Base-by-base conservation (phyloP, 2,329 filamentous ascomycete genomes). In the Cytospora schulzeri region DNA sequence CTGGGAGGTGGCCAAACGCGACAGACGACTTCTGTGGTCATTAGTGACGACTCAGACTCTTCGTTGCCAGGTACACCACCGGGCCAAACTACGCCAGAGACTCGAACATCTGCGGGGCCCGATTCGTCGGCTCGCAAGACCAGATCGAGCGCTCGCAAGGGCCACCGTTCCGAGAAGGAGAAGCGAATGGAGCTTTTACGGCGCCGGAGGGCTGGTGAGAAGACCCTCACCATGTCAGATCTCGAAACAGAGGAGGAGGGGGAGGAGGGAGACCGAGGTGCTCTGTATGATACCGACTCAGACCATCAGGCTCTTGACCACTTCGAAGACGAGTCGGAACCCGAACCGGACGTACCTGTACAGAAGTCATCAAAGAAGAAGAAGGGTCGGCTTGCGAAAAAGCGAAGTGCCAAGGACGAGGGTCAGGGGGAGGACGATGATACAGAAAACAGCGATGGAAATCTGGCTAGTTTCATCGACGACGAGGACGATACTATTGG, bases 381-480 rank as follows among this genome's bases (percentile, higher is more conserved):
- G 51, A 69, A 41, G 67, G 73, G 14, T 62, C 70, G 12, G 50
- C 45, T 17, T 48, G 50, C 55, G 48, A 54, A 61, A 38, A 60
- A 62, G 66, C 63, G 38, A 38, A 33, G 29, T 28, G 58, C 19
- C 11, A 38, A 19, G 24, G 52, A 56, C 50, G 50, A 63, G 33
- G 52, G 56, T 50, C 41, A 63, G 35, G 53, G 31, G 17, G 29
- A 53, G 28, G 53, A 56, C 14, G 56, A 59, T 17, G 59, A 63
- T 41, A 24, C 45, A 14, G 45, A 48, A 24, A 48, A 62, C 22
- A 62, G 52, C 28, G 52, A 62, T 2, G 60, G 60, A 1, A 60
- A 57, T 57, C 68, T 77, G 33, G 83, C 85, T 3, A 85, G 85
- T 66, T 92, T 92, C 67, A 82, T 93, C 24, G 86, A 89, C 28